Evolutionary conservation across 768 basidiomycete species (phyloP), one percentile per base, ranked within the genome.

Genomic region (Kockovaella imperatae): DNA sequence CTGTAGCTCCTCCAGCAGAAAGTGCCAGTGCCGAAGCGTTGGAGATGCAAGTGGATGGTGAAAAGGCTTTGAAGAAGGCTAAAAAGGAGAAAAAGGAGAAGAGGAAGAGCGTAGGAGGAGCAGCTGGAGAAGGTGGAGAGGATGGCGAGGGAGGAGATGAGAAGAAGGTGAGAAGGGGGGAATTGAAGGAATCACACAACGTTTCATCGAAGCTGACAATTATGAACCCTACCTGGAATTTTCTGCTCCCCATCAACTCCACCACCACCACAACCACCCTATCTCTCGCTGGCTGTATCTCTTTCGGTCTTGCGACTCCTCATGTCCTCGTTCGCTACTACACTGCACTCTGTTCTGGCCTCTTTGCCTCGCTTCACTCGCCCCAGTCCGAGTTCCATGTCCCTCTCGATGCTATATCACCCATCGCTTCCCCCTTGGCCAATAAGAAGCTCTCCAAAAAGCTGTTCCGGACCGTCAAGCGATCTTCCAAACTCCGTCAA

Each of bases 361-460:
- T 23, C 17, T 17, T 34, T 11, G 23, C 45, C 28, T 49, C 34
- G 55, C 24, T 54, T 53, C 56, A 60, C 44, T 46, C 50, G 31
- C 32, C 11, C 35, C 38, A 48, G 43, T 47, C 47, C 47, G 59
- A 52, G 26, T 55, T 84, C 46, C 70, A 76, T 15, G 80, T 89
- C 34, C 77, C 83, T 2, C 53, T 83, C 1, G 87, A 86, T 57
- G 87, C 90, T 56, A 78, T 97, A 29, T 87, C 88, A 4, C 89
- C 91, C n/a, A 80, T 99, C 46, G 95, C 95, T 5, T 82, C 83
- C 56, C 95, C 95, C 5, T 76, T 99, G 30, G 95, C 95, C 18
- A 82, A 83, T 70, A 87, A 83, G 76, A 99, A 97, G 74, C 78
- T 96, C 24, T 74, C 84, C 34, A 97, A 95, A 74, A 96, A 90